Base-by-base conservation (phyloP, 1,284 basidiomycete genomes). In the Cryptococcus maquisensis region DNA sequence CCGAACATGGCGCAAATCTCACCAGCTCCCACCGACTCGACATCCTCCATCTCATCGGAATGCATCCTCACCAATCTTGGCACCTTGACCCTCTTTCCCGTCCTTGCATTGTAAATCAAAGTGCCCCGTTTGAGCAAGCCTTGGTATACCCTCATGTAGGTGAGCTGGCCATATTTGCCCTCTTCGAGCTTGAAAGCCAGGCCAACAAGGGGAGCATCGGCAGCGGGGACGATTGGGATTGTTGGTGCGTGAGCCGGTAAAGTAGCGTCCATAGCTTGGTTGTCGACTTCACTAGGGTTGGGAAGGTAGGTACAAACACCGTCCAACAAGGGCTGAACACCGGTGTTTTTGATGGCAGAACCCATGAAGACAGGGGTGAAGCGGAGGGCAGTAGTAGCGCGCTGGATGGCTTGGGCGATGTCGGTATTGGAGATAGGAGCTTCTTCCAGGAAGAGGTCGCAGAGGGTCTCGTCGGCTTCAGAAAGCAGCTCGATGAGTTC, bases 1-100 rank as follows among this genome's bases (percentile, higher is more conserved):
- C 96, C 96, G 66, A 99, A 99, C 78, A 97, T 98, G 51, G 96
- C 96, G 72, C 96, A 98, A 62, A 99, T 99, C 80, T 99, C 96
- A 53, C 96, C 96, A n/a, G 95, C 90, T 0, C 91, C 91, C 64
- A 99, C 89, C 38, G 84, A 83, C 44, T 95, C 88, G 55, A 98
- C 88, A 67, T 99, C 96, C 86, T 98, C 96, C 96, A 98, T 98
- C 78, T 98, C 95, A 69, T 98, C 91, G 73, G 87, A 87, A 78
- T 99, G 96, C 96, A 99, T 97, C 56, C 94, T 83, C 56, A 98
- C 96, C 59, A 99, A 79, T 47, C 95, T 83, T 8, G 95, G 94
- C n/a, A 98, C 90, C 78, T 98, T 98, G 78, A 98, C 90, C 77
- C 87, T 91, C 81, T 98, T 99, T 49, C 94, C 96, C 20, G 93